Conservation (phyloP, 768 basidiomycete species). For the Lactarius hatsudake region DNA sequence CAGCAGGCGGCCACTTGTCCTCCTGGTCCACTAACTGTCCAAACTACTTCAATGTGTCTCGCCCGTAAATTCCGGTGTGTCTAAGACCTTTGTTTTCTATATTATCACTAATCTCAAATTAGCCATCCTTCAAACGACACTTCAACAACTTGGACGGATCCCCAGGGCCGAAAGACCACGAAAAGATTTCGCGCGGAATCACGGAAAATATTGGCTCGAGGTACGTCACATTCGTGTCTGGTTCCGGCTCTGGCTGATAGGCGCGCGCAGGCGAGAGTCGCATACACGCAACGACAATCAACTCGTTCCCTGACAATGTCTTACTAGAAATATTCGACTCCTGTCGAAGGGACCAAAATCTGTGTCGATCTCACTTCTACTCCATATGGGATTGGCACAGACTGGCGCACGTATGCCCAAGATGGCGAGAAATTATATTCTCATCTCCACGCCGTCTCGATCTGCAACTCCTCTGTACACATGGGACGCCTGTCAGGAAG, state of each 20-base stretch:
- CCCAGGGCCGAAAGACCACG: neutral
- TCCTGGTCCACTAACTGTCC: neutral
- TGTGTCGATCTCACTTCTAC: neutral
- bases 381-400: neutral
- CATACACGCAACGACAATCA: neutral
- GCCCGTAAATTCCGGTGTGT: neutral
- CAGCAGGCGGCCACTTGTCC: neutral
- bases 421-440: slow-evolving; percentile 9
- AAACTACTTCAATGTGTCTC: neutral
- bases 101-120: neutral
- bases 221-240: neutral
- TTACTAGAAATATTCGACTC: slow-evolving; percentile 12
- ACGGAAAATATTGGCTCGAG: neutral
- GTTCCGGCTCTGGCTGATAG: neutral
- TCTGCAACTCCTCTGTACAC: slow-evolving; percentile 7
- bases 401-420: slow-evolving; percentile 7
- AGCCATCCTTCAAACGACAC: neutral
- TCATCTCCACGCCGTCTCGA: slow-evolving; percentile 2
- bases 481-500: neutral
- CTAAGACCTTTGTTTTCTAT: neutral
- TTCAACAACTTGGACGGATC: neutral
- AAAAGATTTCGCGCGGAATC: neutral
- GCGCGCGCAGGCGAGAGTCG: neutral
- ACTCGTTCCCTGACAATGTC: slow-evolving; percentile 8
- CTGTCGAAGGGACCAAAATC: neutral